Conservation (phyloP, 2,329 filamentous ascomycete genomes). For the Fusarium sp. region DNA sequence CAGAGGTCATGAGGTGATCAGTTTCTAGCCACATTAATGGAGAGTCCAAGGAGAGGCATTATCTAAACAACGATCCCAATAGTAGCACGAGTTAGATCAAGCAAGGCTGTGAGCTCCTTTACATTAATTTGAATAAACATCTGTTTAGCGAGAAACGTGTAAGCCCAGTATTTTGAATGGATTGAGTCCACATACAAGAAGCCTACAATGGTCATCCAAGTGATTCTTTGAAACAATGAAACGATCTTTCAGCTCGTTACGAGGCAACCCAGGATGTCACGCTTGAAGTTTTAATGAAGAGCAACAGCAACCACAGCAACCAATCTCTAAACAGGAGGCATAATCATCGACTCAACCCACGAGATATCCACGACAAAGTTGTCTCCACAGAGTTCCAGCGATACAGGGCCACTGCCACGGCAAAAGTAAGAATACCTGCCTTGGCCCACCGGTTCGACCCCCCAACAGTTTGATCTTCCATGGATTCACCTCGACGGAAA, state of each 20-base stretch:
- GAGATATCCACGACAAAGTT: background rate
- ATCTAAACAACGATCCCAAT: background rate
- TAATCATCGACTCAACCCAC: background rate
- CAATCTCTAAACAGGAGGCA: background rate
- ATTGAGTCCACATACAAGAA: background rate
- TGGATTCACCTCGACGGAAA: background rate
- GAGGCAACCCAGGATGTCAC: background rate
- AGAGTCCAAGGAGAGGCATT: background rate
- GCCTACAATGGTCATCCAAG: background rate
- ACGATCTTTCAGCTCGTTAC: no score
- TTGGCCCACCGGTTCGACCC: background rate
- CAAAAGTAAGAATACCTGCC: background rate
- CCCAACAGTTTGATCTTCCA: background rate
- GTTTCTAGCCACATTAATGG: background rate
- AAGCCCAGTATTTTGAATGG: background rate
- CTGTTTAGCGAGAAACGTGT: background rate
- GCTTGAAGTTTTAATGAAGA: background rate
- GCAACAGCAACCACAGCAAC: rapidly evolving
- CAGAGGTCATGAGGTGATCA: background rate
- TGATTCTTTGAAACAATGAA: background rate
- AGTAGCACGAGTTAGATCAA: background rate
- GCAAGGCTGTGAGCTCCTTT: background rate
- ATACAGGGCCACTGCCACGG: background rate
- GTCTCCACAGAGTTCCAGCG: background rate
- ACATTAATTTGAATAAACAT: background rate